Base-by-base conservation (phyloP, 139 green algal genomes). In the Astrephomene gubernaculifera region DNA sequence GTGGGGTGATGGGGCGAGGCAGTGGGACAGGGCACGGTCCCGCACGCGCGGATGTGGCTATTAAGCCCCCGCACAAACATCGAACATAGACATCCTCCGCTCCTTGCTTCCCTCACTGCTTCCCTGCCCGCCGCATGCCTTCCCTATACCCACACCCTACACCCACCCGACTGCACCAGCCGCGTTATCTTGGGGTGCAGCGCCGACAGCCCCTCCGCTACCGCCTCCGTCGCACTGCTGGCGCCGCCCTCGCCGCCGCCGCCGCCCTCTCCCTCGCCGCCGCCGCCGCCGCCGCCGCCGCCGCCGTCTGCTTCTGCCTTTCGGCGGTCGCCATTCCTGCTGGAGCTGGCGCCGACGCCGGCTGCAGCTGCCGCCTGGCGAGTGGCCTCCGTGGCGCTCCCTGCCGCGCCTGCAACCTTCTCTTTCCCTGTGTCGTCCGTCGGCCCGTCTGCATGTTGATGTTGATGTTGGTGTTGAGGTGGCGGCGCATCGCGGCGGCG, bases 181-280 rank as follows among this genome's bases (percentile, higher is more conserved):
- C 78, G 78, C 7, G 78, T 84, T 31, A 84, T 84, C 41, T 67
- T 64, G 19, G 78, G 78, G 78, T 84, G 78, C 43, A 84, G 60
- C 63, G 35, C 39, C 9, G 61, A 53, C 44, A 84, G 63, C 24
- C 78, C 63, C 78, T 74, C 78, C 43, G 78, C 78, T 21, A 74
- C 43, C 8, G 78, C 78, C 78, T 84, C 78, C 31, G 78, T 75
- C 2, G 78, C 78, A 6, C 63, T 44, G 9, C 31, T 70, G n/a
- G n/a, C 60, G 14, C 12, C 17, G n/a, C 61, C 43, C 33, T 68
- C 31, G 22, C 41, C 27, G 31, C n/a, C 27, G 43, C 43, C 69
- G 41, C 69, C 38, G 1, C 10, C n/a, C 19, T n/a, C 5, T 29
- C 41, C 41, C 6, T 54, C 31, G 36, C 6, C 8, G 43, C n/a